Conservation (phyloP, 2,329 filamentous ascomycete species). For the Hymenoscyphus repandus region DNA sequence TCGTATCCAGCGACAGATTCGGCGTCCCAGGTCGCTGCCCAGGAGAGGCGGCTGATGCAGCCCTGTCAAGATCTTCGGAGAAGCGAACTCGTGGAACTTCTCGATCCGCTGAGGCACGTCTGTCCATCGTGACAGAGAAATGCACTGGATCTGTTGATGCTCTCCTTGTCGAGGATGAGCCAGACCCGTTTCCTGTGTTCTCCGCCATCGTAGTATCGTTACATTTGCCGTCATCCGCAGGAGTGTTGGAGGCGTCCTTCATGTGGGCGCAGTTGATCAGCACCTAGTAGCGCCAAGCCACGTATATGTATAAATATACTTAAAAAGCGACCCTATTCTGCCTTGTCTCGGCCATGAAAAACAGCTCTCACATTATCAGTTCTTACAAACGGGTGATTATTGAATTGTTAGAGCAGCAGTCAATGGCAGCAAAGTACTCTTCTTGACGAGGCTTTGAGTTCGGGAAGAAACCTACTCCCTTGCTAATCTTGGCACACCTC, state of each 20-base stretch:
- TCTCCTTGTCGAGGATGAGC: constrained; percentile 7
- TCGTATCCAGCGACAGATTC: constrained; percentile 21
- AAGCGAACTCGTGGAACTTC: constrained; percentile 25
- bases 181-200: constrained; percentile 9
- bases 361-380: not conserved
- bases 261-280: not conserved
- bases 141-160: constrained; percentile 15
- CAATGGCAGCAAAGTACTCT: too few relatives aligned
- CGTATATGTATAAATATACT: not conserved
- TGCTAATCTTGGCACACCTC: too few relatives aligned
- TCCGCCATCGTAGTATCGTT: constrained; percentile 17
- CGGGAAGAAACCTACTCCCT: too few relatives aligned
- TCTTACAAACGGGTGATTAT: too few relatives aligned
- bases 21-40: constrained; percentile 11
- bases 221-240: not conserved
- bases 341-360: not conserved
- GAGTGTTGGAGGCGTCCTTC: not conserved
- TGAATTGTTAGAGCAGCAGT: too few relatives aligned
- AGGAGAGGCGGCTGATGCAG: constrained; percentile 4
- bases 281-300: not conserved
- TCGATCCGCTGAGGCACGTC: constrained; percentile 12
- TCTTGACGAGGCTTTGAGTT: too few relatives aligned
- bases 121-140: constrained; percentile 14
- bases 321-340: not conserved
- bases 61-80: constrained; percentile 26